phyloP scores from a whole-genome alignment of 768 basidiomycete species.

The Naematelia encephala region DNA sequence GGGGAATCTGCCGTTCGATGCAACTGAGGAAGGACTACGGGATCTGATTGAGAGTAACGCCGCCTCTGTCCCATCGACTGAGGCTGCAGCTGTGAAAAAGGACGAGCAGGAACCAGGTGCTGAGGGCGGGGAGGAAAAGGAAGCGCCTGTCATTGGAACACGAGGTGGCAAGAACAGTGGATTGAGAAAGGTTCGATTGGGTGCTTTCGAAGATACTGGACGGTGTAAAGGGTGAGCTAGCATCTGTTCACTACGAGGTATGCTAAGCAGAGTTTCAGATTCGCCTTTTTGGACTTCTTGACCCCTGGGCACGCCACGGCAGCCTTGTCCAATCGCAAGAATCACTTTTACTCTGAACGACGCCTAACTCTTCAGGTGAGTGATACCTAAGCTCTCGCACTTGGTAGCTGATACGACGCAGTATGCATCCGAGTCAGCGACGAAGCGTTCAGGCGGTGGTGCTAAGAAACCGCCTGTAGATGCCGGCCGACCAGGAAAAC shows the following conservation, averaged over 20 bases:
- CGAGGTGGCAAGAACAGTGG: slow-evolving; percentile 48
- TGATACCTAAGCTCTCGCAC: neutral
- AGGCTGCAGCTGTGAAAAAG: slow-evolving; percentile 23
- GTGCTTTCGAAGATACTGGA: slow-evolving; percentile 93
- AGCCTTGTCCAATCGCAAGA: slow-evolving; percentile 75
- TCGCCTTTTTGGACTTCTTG: slow-evolving; percentile 90
- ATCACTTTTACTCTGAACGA: slow-evolving; percentile 78
- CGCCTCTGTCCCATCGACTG: neutral
- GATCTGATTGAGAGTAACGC: slow-evolving; percentile 70
- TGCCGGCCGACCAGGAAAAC: slow-evolving; percentile 6
- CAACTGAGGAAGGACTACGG: slow-evolving; percentile 71
- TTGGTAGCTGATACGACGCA: slow-evolving; percentile 14
- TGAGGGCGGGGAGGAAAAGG: slow-evolving; percentile 55
- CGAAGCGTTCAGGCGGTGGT: slow-evolving; percentile 41
- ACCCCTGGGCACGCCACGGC: slow-evolving; percentile 72
- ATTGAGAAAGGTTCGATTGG: slow-evolving; percentile 75
- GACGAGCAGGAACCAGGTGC: slow-evolving; percentile 21
- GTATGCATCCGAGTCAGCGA: slow-evolving; percentile 51
- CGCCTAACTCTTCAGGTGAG: slow-evolving; percentile 65
- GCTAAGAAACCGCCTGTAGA: slow-evolving; percentile 10
- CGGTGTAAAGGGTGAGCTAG: slow-evolving; percentile 82
- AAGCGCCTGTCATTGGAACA: slow-evolving; percentile 17
- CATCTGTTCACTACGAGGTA: slow-evolving; percentile 3
- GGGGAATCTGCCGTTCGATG: slow-evolving; percentile 88
- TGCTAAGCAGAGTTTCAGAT: slow-evolving; percentile 57